These are phyloP conservation scores for Irpex rosettiformis DNA, from an alignment of 1,284 basidiomycete genomes.

Conservation along the genomic window DNA sequence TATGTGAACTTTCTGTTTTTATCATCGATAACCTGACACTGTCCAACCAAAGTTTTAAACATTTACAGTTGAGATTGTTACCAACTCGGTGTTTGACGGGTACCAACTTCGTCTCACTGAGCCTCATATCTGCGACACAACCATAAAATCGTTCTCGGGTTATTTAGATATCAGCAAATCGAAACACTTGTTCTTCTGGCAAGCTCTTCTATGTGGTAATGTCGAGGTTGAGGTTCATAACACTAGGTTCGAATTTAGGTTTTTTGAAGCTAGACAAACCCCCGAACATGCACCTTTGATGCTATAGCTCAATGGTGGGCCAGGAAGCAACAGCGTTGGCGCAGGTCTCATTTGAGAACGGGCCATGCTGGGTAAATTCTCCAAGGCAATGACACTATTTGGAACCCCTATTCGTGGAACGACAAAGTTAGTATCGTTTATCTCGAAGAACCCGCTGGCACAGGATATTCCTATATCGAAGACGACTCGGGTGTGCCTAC, in stretches of 20 bases:
- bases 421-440: conserved; percentile 42
- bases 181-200: conserved; percentile 51
- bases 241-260: conserved; percentile 26
- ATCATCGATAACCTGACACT: too few relatives aligned
- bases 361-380: conserved; percentile 73
- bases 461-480: conserved; percentile 58
- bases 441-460: conserved; percentile 57
- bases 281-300: conserved; percentile 55
- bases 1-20: neutral
- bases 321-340: conserved; percentile 69
- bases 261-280: conserved; percentile 35
- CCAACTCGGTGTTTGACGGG: conserved; percentile 21
- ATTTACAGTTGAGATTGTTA: conserved; percentile 22
- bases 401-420: conserved; percentile 51
- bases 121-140: conserved; percentile 47
- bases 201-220: conserved; percentile 5
- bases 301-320: conserved; percentile 68
- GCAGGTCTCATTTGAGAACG: conserved; percentile 86
- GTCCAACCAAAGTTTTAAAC: too few relatives aligned
- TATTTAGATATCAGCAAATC: conserved; percentile 58
- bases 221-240: neutral
- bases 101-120: conserved; percentile 41
- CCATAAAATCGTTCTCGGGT: conserved; percentile 52
- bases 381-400: conserved; percentile 66
- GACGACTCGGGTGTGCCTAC: conserved; percentile 43